phyloP scores from a whole-genome alignment of 805 yeast genomes.

The Metschnikowia hibisci region DNA sequence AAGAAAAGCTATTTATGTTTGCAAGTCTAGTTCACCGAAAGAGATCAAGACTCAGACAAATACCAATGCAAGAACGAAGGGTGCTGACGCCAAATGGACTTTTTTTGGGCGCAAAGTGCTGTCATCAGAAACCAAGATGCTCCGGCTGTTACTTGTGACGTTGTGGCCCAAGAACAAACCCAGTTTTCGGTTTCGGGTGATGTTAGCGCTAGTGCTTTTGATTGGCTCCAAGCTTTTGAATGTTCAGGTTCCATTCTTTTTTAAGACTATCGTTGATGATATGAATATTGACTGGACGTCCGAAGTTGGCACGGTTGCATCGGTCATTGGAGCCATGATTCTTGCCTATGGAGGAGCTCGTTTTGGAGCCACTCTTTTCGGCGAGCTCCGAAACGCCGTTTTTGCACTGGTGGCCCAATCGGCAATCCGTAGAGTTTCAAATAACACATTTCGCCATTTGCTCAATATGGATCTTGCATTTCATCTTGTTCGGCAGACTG shows the following conservation, averaged over 20 bases:
- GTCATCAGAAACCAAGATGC: constrained; percentile 50
- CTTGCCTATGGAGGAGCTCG: constrained; percentile 91
- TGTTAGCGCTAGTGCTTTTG: constrained; percentile 67
- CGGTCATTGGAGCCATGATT: constrained; percentile 64
- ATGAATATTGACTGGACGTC: constrained; percentile 87
- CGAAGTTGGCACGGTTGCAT: constrained; percentile 56
- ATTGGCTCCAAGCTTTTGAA: constrained; percentile 80
- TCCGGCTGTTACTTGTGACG: constrained; percentile 61
- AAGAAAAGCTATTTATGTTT: no score
- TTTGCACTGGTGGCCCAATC: constrained; percentile 94
- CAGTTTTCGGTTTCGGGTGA: constrained; percentile 67
- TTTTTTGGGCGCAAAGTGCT: constrained; percentile 19
- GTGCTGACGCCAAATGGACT: background rate
- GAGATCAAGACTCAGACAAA: no score
- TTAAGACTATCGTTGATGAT: constrained; percentile 78
- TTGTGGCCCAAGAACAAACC: constrained; percentile 78
- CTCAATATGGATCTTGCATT: constrained; percentile 82
- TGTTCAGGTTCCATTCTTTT: constrained; percentile 94
- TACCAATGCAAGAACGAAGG: no score
- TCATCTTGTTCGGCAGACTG: constrained; percentile 89
- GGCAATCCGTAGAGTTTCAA: constrained; percentile 87
- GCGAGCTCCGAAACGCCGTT: constrained; percentile 91
- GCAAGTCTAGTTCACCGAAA: no score
- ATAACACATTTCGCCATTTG: constrained; percentile 80
- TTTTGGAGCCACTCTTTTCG: constrained; percentile 90